phyloP scores from a whole-genome alignment of 2,329 filamentous ascomycete genomes.

The Cytospora schulzeri region DNA sequence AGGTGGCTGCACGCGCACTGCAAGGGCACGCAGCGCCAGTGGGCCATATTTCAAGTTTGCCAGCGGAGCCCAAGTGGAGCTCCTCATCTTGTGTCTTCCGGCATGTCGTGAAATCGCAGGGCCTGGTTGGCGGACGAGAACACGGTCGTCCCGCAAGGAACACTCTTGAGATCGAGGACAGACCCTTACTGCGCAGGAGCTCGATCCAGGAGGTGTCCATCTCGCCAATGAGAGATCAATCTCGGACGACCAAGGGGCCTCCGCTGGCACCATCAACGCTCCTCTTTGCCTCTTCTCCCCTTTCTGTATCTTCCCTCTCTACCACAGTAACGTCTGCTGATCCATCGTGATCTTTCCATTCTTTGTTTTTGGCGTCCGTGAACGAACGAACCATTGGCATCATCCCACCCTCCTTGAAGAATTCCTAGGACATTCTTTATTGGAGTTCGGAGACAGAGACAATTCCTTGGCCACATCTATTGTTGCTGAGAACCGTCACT shows the following conservation, averaged over 20 bases:
- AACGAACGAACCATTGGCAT: conserved; percentile 20
- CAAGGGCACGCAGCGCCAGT: neutral
- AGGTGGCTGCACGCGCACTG: neutral
- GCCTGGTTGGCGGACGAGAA: conserved; percentile 20
- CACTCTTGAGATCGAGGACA: conserved; percentile 18
- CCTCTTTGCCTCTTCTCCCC: conserved; percentile 21
- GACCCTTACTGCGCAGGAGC: conserved; percentile 10
- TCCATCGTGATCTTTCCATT: conserved; percentile 26
- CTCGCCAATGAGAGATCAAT: conserved; percentile 29
- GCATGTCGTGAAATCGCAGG: conserved; percentile 12
- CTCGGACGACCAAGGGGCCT: conserved; percentile 28
- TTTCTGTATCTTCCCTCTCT: conserved; percentile 15
- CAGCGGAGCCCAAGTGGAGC: neutral
- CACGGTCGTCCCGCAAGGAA: conserved; percentile 15
- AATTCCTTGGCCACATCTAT: conserved; percentile 22
- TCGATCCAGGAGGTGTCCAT: conserved; percentile 23
- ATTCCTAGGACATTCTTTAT: conserved; percentile 5
- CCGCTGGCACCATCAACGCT: conserved; percentile 22
- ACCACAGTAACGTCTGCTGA: conserved; percentile 22
- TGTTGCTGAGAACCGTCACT: conserved; percentile 30
- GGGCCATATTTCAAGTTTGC: neutral
- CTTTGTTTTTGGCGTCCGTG: conserved; percentile 28
- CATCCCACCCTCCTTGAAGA: conserved; percentile 22
- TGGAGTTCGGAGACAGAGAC: conserved; percentile 26
- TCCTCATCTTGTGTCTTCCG: conserved; percentile 11